Evolutionary conservation across 768 basidiomycete genomes (phyloP).

Genomic region (Crepidotus variabilis): DNA sequence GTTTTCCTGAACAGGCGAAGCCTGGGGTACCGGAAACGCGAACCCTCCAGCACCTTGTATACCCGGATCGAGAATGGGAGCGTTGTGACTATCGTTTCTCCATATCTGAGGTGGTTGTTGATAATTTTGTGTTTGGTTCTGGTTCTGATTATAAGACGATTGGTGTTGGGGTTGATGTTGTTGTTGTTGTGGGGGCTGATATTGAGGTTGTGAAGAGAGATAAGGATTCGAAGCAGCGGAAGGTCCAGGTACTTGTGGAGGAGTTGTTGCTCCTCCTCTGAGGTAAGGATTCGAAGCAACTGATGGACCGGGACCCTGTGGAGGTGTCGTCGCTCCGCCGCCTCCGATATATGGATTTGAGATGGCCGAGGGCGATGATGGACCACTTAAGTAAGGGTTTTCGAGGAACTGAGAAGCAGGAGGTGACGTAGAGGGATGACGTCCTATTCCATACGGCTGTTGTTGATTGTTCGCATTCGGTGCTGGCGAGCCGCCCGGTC

Average conservation of each 20-base stretch:
- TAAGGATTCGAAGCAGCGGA: background rate
- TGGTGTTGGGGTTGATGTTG: no score
- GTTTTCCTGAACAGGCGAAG: background rate
- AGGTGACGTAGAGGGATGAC: conserved; percentile 1
- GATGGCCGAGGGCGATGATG: background rate
- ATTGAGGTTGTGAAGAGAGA: background rate
- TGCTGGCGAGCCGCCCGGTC: background rate
- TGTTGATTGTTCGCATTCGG: conserved; percentile 1
- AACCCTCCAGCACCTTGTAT: conserved; percentile 8
- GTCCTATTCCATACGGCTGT: background rate
- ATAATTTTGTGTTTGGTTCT: background rate
- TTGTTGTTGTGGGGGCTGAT: background rate
- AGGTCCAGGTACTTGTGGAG: background rate
- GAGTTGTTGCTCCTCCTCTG: background rate
- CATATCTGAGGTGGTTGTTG: background rate
- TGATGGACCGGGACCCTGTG: background rate
- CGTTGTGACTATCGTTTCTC: background rate
- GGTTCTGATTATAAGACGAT: no score
- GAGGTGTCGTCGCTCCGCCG: background rate
- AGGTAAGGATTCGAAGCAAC: background rate
- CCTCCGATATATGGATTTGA: conserved; percentile 13
- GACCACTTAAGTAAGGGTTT: background rate
- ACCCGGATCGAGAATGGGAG: background rate
- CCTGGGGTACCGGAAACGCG: background rate
- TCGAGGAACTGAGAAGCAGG: background rate